Evolutionary conservation across 176 grass and related monocot genomes (phyloP).

Genomic region (Paspalum notatum): DNA sequence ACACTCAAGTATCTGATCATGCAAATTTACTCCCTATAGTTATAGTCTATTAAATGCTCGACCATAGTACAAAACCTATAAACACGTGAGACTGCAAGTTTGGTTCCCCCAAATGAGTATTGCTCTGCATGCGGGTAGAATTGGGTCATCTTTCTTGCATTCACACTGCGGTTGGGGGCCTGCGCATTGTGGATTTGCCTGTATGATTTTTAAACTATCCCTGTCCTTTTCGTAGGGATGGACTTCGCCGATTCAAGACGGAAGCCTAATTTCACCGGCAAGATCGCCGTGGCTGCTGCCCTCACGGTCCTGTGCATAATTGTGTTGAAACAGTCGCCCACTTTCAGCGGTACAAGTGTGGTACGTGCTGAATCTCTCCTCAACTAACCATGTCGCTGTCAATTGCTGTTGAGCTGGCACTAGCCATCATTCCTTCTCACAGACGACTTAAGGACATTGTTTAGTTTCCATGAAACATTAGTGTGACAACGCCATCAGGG

Average conservation of each 20-base stretch:
- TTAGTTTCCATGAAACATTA: conserved; percentile 26
- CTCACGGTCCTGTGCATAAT: conserved; percentile 72
- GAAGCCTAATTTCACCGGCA: conserved; percentile 68
- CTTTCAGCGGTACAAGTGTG: conserved; percentile 51
- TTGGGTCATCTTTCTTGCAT: not conserved
- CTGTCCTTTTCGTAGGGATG: conserved; percentile 46
- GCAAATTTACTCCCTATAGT: not conserved
- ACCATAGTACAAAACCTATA: not conserved
- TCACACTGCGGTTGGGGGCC: not conserved
- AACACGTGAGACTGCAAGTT: not conserved
- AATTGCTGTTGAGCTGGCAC: conserved; percentile 34
- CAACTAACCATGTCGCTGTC: conserved; percentile 29
- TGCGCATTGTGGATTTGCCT: not conserved
- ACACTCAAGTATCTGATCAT: not conserved
- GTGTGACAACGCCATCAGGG: not conserved
- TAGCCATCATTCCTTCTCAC: conserved; percentile 27
- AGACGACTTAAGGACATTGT: not conserved
- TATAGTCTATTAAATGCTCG: not conserved
- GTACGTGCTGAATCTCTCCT: conserved; percentile 49
- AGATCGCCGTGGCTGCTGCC: conserved; percentile 53
- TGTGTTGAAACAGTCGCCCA: conserved; percentile 74
- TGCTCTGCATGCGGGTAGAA: not conserved
- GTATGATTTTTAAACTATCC: conserved; percentile 12
- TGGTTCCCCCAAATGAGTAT: not conserved
- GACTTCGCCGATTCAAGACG: conserved; percentile 67